Percentiles rank a stretch among this genome's conserved stretches.
phyloP scores from a whole-genome alignment of 768 basidiomycete species.

The Dacryopinax spathularia region DNA sequence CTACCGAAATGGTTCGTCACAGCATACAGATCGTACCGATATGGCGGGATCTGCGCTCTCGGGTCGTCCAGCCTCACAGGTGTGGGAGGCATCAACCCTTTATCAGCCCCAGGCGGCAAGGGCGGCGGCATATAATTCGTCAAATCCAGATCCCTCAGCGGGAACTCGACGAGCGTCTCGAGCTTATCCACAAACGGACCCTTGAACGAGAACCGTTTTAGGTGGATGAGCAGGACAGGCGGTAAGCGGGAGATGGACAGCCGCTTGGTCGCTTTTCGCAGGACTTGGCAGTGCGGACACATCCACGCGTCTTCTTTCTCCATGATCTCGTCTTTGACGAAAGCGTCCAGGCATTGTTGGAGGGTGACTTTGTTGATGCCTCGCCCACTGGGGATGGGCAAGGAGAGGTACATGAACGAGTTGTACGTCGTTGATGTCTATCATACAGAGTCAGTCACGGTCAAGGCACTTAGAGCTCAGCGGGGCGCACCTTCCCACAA shows the following conservation, averaged over 20 bases:
- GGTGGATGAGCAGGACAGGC: slow-evolving; percentile 79
- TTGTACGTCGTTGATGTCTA: slow-evolving; percentile 97
- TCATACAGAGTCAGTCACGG: neutral
- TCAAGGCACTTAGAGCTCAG: neutral
- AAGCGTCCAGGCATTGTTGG: slow-evolving; percentile 70
- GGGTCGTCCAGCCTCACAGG: slow-evolving; percentile 48
- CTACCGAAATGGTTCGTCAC: slow-evolving; percentile 96
- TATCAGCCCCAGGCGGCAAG: slow-evolving; percentile 48
- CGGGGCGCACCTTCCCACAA: slow-evolving; percentile 57
- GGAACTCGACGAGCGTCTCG: slow-evolving; percentile 89
- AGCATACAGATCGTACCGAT: slow-evolving; percentile 83
- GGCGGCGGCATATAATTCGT: slow-evolving; percentile 79
- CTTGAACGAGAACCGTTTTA: slow-evolving; percentile 83
- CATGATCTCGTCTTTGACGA: slow-evolving; percentile 79
- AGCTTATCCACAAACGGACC: slow-evolving; percentile 93
- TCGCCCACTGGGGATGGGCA: slow-evolving; percentile 66
- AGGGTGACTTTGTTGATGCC: slow-evolving; percentile 49
- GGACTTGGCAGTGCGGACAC: slow-evolving; percentile 83
- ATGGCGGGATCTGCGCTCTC: slow-evolving; percentile 70
- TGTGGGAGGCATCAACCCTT: slow-evolving; percentile 32
- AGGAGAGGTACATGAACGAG: slow-evolving; percentile 83
- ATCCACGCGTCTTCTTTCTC: slow-evolving; percentile 95
- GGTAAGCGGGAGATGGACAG: slow-evolving; percentile 85
- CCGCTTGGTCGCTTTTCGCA: slow-evolving; percentile 72
- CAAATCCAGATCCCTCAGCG: slow-evolving; percentile 42